Evolutionary conservation across 2,329 filamentous ascomycete genomes (phyloP).

Genomic region (Pezicula rhizophila): DNA sequence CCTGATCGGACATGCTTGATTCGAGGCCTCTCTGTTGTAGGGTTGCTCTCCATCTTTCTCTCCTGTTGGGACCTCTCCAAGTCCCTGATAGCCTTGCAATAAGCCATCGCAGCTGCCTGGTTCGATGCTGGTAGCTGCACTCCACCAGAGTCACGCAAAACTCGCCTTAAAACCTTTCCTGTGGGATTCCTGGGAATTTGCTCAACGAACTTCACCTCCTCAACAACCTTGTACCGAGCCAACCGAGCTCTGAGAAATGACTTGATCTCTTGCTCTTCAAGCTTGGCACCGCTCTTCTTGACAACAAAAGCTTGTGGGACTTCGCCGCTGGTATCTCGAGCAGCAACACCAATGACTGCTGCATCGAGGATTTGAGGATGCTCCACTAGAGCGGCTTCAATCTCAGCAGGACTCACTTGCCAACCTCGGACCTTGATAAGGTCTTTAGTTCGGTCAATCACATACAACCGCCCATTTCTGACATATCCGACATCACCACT

Average conservation of each 20-base stretch:
- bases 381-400: constrained; percentile 38
- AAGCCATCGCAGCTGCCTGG: background rate
- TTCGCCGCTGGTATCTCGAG: constrained; percentile 27
- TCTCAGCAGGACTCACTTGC: constrained; percentile 41
- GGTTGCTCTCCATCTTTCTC: background rate
- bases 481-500: constrained; percentile 41
- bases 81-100: background rate
- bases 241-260: constrained; percentile 33
- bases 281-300: constrained; percentile 14
- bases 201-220: constrained; percentile 40
- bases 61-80: constrained; percentile 1
- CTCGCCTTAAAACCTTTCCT: constrained; percentile 38
- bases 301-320: constrained; percentile 42
- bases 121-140: background rate
- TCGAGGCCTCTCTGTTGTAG: background rate
- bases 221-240: constrained; percentile 41
- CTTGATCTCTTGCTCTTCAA: constrained; percentile 35
- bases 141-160: constrained; percentile 11
- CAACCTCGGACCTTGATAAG: constrained; percentile 42
- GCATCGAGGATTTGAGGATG: constrained; percentile 38
- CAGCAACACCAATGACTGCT: constrained; percentile 38
- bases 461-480: constrained; percentile 22
- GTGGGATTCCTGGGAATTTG: constrained; percentile 41
- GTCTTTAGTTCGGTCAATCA: constrained; percentile 37
- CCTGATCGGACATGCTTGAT: background rate